Evolutionary conservation across 805 yeast species (phyloP), one percentile per base, ranked within the genome.

Genomic region (Torulaspora delbrueckii): DNA sequence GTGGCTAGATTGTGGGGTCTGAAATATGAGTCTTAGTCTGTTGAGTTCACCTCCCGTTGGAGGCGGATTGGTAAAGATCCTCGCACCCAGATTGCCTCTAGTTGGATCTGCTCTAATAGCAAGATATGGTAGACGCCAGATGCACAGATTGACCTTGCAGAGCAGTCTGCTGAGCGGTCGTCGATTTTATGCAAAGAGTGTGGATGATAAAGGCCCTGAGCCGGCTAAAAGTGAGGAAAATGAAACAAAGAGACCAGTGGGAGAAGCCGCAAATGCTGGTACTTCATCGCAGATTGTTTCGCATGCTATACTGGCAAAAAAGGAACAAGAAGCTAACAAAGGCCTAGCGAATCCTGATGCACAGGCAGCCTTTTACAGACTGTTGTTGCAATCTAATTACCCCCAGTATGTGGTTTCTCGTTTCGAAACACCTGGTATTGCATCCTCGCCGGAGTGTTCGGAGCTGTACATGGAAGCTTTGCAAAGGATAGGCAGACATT

Each of bases 321-420:
- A 81, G 60, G 99, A 93, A 66, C 88, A 84, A 62, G 72, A 75
- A n/a, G 99, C 99, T 34, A 93, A 93, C 67, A 70, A 76, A 49
- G 82, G 85, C 46, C 66, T 86, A 37, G 66, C 72, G 39, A 84
- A 86, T 64, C 77, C 97, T 1, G 68, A 62, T 3, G 72, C 78
- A 5, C 99, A 93, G 68, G 90, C 95, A 1, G 82, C 79, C 45
- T 91, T 93, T 59, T 93, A 93, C 70, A 76, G 77, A 51, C 74
- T 80, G 10, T 71, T 93, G 39, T 66, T 93, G 52, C 78, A 78
- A 47, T 77, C 91, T 45, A 86, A 86, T 67, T 93, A 88, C 62
- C 98, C 99, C n/a, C 96, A 89, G 58, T 83, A 91, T 44, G 96
- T 93, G 5, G 88, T 91, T n/a, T 84, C 93, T 46, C 77, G 99